Evolutionary conservation across 108 stramenopile genomes (phyloP).

Genomic region (Skeletonema costatum): DNA sequence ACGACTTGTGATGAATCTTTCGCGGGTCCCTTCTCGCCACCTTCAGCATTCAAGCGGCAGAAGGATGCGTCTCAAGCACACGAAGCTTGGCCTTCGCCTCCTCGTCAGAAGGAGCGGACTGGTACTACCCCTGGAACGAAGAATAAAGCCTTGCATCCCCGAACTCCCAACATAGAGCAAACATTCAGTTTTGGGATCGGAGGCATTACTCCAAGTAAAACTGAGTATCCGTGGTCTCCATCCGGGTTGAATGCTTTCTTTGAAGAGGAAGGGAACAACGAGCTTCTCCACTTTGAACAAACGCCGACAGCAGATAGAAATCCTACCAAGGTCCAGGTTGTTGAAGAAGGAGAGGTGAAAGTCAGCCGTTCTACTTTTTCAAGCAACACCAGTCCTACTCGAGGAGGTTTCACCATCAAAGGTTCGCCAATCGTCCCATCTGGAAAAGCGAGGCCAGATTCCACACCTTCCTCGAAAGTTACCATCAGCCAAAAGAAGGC

Average conservation of each 20-base stretch:
- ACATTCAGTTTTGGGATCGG: background rate
- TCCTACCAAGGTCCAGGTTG: background rate
- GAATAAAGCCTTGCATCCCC: background rate
- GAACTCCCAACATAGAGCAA: constrained; percentile 19
- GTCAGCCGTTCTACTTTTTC: background rate
- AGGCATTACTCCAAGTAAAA: constrained; percentile 17
- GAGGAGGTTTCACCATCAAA: constrained; percentile 28
- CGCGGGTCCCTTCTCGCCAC: background rate
- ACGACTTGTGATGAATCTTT: background rate
- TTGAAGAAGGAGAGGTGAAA: background rate
- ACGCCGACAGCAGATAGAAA: background rate
- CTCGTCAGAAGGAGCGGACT: constrained; percentile 1
- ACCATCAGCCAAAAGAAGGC: background rate
- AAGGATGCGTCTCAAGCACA: background rate
- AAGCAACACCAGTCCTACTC: constrained; percentile 9
- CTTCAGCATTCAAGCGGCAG: background rate
- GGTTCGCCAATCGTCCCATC: constrained; percentile 34
- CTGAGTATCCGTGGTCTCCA: constrained; percentile 16
- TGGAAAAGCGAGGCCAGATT: background rate
- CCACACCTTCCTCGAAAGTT: background rate
- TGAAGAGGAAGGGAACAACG: constrained; percentile 18
- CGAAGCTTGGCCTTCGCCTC: constrained; percentile 1
- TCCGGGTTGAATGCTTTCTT: constrained; percentile 24
- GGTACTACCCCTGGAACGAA: background rate
- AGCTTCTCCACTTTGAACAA: background rate